Evolutionary conservation across 179 eudicot genomes (phyloP).

Genomic region (Kewa caespitosa): DNA sequence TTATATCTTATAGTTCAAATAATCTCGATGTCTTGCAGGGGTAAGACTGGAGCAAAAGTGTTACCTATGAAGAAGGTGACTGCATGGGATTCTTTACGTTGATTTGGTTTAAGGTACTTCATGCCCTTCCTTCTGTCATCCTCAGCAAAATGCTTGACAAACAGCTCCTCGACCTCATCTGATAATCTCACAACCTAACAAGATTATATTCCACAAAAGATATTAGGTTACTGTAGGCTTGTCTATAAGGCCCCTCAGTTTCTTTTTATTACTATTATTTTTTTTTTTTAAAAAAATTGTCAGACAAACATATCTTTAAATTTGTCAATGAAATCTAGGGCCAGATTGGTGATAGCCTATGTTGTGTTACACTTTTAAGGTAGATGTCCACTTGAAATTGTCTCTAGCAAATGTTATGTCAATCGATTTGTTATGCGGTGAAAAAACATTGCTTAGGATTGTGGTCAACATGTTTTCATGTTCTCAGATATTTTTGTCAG

Average conservation of each 20-base stretch:
- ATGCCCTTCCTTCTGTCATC: conserved; percentile 82
- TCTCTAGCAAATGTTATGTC: conserved; percentile 30
- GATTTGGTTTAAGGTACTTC: conserved; percentile 89
- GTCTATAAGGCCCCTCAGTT: not conserved
- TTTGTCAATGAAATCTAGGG: conserved; percentile 18
- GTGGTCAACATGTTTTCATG: not conserved
- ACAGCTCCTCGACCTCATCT: conserved; percentile 78
- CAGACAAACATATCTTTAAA: conserved; percentile 40
- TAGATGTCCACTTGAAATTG: conserved; percentile 51
- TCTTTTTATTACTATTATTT: too few species aligned
- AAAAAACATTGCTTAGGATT: conserved; percentile 27
- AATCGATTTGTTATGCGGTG: conserved; percentile 35
- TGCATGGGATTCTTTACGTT: conserved; percentile 76
- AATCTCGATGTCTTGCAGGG: too few species aligned
- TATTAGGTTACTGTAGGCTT: not conserved
- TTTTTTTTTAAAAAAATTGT: too few species aligned
- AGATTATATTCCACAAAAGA: not conserved
- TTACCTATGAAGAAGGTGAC: conserved; percentile 90
- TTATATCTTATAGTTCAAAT: too few species aligned
- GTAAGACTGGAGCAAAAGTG: conserved; percentile 15
- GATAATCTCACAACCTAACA: conserved; percentile 61
- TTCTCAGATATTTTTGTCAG: too few species aligned
- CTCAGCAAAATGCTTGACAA: conserved; percentile 69
- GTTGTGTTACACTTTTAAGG: conserved; percentile 30
- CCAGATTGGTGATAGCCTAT: conserved; percentile 7